These are phyloP conservation scores for Lachnellula subtilissima DNA, from an alignment of 2,329 filamentous ascomycete species.

Conservation along the genomic window DNA sequence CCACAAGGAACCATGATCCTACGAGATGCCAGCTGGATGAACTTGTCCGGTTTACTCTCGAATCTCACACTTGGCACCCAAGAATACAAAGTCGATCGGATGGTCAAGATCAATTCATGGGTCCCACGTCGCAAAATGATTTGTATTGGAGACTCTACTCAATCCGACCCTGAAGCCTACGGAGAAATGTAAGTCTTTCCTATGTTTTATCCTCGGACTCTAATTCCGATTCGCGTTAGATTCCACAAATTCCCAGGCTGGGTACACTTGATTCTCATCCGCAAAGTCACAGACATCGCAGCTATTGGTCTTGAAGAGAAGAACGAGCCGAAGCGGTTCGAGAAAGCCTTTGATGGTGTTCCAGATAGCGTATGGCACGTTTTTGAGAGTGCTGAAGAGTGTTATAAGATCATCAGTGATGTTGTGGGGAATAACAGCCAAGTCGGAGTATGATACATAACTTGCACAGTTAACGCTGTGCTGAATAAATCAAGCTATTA, in stretches of 20 bases:
- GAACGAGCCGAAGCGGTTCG: conserved; percentile 71
- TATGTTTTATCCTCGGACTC: neutral
- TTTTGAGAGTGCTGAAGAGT: conserved; percentile 73
- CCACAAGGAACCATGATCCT: conserved; percentile 77
- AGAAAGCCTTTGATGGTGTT: conserved; percentile 73
- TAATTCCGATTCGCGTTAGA: conserved; percentile 32
- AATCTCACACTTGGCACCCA: conserved; percentile 77
- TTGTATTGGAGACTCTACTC: conserved; percentile 84
- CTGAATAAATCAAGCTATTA: too few relatives aligned
- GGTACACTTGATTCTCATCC: conserved; percentile 79
- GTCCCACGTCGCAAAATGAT: conserved; percentile 76
- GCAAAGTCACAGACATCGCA: conserved; percentile 73
- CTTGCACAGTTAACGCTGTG: neutral
- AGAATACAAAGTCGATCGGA: conserved; percentile 78
- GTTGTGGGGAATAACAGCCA: conserved; percentile 1
- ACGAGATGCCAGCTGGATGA: conserved; percentile 82
- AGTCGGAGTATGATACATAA: neutral
- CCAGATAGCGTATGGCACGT: conserved; percentile 71
- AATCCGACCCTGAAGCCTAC: conserved; percentile 87
- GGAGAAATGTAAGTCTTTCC: conserved; percentile 60
- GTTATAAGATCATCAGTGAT: conserved; percentile 38
- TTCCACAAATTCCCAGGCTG: conserved; percentile 65
- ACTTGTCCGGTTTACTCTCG: conserved; percentile 71
- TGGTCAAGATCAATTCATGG: conserved; percentile 73
- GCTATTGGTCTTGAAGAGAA: conserved; percentile 65